phyloP scores from a whole-genome alignment of 2,329 filamentous ascomycete species.

The Paecilomyces variotii region DNA sequence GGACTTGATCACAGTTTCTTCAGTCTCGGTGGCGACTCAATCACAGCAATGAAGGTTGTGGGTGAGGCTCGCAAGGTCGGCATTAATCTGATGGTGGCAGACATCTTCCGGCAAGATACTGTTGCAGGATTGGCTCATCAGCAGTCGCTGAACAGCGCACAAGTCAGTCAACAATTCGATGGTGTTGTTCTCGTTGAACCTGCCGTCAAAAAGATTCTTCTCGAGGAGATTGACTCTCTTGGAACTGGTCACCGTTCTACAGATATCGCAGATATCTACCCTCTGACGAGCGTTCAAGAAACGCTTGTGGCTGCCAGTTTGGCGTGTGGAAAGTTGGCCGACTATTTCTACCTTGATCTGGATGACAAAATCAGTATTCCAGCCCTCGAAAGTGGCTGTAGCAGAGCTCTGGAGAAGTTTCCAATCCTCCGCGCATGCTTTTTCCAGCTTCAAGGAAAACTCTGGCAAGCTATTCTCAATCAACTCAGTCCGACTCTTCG shows the following conservation, averaged over 20 bases:
- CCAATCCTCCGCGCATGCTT: not conserved
- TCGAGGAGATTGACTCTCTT: not conserved
- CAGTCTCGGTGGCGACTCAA: constrained; percentile 21
- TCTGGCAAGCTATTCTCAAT: not conserved
- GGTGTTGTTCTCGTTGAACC: not conserved
- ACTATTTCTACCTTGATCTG: not conserved
- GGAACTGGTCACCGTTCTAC: not conserved
- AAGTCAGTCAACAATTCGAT: not conserved
- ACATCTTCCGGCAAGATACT: not conserved
- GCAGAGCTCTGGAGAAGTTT: not conserved
- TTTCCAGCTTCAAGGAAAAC: not conserved
- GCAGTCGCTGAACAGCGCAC: not conserved
- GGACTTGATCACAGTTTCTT: constrained; percentile 21
- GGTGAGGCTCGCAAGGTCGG: not conserved
- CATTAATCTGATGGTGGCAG: not conserved
- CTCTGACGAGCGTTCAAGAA: not conserved
- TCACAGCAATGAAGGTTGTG: constrained; percentile 16
- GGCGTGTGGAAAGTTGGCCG: not conserved
- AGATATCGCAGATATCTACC: not conserved
- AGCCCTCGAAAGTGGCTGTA: not conserved
- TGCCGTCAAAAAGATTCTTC: not conserved
- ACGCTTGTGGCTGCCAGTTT: not conserved
- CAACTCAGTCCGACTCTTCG: not conserved
- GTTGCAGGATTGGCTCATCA: not conserved
- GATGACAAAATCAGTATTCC: not conserved